phyloP scores from a whole-genome alignment of 73 alveolate genomes.

The Tetrahymena malaccensis region DNA sequence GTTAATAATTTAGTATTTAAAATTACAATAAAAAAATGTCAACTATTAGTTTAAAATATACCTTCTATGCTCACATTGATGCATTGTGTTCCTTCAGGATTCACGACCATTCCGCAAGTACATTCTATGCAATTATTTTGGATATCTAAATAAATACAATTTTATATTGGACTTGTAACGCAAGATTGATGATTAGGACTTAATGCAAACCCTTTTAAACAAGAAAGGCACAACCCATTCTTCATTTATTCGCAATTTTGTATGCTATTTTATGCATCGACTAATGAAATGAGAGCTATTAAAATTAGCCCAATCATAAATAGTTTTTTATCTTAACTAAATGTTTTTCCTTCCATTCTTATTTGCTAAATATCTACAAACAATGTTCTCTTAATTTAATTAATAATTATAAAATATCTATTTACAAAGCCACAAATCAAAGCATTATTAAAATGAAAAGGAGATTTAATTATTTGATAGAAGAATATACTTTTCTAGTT shows the following conservation, averaged over 20 bases:
- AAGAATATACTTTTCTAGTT: too few relatives aligned
- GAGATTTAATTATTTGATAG: too few relatives aligned
- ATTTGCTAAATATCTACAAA: neutral
- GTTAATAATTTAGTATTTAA: too few relatives aligned
- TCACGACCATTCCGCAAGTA: neutral
- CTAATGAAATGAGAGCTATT: neutral
- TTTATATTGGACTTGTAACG: neutral
- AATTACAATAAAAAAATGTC: too few relatives aligned
- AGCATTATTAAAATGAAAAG: too few relatives aligned
- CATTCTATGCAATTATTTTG: neutral
- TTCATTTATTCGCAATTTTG: neutral
- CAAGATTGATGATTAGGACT: neutral
- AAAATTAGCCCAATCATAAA: neutral
- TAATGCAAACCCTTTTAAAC: neutral
- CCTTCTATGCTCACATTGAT: neutral
- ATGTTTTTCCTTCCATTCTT: neutral
- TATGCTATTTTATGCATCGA: neutral
- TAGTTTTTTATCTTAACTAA: neutral
- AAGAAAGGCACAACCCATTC: neutral
- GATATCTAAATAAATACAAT: neutral
- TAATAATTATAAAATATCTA: neutral
- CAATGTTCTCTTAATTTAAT: neutral
- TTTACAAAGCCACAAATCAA: neutral
- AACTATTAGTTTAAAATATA: neutral
- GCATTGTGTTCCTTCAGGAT: neutral